Conservation (phyloP, 768 basidiomycete genomes). For the Auricularia heimuer region DNA sequence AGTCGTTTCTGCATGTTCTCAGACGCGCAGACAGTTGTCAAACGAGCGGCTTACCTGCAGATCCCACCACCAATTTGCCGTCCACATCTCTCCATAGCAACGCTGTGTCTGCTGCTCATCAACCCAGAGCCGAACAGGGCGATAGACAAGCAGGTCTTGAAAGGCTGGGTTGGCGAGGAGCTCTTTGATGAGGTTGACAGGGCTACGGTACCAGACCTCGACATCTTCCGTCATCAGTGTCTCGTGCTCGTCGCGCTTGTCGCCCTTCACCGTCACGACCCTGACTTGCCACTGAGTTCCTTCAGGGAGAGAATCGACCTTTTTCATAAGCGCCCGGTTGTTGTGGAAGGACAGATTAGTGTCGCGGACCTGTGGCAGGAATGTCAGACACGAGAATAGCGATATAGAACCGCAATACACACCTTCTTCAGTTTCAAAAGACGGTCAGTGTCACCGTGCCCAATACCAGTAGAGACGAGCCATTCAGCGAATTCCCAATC, state of each 20-base stretch:
- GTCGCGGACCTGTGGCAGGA: slow-evolving; percentile 13
- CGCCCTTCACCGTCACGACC: neutral
- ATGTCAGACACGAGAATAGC: neutral
- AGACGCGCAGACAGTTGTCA: neutral
- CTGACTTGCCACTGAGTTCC: slow-evolving; percentile 16
- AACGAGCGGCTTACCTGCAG: slow-evolving; percentile 21
- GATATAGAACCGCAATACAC: slow-evolving; percentile 7
- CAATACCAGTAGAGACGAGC: slow-evolving; percentile 19
- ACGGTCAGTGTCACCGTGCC: slow-evolving; percentile 21
- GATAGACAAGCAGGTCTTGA: slow-evolving; percentile 19
- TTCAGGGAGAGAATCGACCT: slow-evolving; percentile 18
- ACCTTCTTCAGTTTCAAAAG: slow-evolving; percentile 25
- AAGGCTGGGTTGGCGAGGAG: slow-evolving; percentile 22
- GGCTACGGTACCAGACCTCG: slow-evolving; percentile 18
- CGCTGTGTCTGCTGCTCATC: slow-evolving; percentile 11
- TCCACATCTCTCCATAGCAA: slow-evolving; percentile 29
- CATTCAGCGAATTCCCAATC: slow-evolving; percentile 28
- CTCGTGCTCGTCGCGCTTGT: neutral
- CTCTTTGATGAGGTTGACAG: slow-evolving; percentile 18
- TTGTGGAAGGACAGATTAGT: slow-evolving; percentile 18
- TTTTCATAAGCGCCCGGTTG: slow-evolving; percentile 13
- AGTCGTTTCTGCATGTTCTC: neutral
- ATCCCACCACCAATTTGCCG: slow-evolving; percentile 27
- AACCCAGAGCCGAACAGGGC: slow-evolving; percentile 19
- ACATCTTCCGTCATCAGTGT: slow-evolving; percentile 1